Conservation (phyloP, 2,329 filamentous ascomycete genomes). For the Botrytis aclada region DNA sequence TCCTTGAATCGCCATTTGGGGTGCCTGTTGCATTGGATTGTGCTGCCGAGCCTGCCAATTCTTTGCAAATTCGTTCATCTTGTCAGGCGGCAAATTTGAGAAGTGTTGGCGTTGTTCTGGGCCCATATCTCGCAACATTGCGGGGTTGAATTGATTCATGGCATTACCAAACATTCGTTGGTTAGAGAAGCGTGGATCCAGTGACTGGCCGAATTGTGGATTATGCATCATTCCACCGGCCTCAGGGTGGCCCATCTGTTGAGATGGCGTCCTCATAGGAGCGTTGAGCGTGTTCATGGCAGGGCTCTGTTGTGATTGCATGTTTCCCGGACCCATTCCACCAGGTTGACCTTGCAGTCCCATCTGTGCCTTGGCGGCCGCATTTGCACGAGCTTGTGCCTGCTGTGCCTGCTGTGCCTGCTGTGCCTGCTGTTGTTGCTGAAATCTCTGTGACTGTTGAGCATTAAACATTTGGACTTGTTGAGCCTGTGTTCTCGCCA, state of each 20-base stretch:
- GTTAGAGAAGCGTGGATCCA: constrained; percentile 54
- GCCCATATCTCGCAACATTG: constrained; percentile 44
- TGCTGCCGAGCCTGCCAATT: constrained; percentile 42
- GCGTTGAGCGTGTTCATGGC: constrained; percentile 57
- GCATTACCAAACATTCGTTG: constrained; percentile 39
- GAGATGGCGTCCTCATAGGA: constrained; percentile 43
- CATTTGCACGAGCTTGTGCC: constrained; percentile 31
- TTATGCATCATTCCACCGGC: constrained; percentile 44
- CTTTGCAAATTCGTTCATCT: constrained; percentile 50
- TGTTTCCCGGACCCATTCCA: constrained; percentile 48
- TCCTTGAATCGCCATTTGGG: constrained; percentile 31
- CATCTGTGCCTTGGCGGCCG: constrained; percentile 45
- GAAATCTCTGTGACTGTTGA: constrained; percentile 34
- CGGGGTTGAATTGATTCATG: constrained; percentile 42
- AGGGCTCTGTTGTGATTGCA: constrained; percentile 55
- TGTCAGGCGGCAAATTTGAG: constrained; percentile 46
- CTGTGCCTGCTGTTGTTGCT: constrained; percentile 30
- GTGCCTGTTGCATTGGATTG: constrained; percentile 16
- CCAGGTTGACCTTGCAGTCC: constrained; percentile 51
- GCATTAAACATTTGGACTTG: constrained; percentile 35
- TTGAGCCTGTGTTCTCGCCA: constrained; percentile 34
- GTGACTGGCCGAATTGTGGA: constrained; percentile 49
- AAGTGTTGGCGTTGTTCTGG: constrained; percentile 48
- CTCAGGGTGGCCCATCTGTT: constrained; percentile 35
- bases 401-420: constrained; percentile 32